Percentiles rank a stretch among this genome's conserved stretches.
These are phyloP conservation scores for Penicillium canescens DNA, from an alignment of 495 filamentous ascomycete species.

Conservation along the genomic window DNA sequence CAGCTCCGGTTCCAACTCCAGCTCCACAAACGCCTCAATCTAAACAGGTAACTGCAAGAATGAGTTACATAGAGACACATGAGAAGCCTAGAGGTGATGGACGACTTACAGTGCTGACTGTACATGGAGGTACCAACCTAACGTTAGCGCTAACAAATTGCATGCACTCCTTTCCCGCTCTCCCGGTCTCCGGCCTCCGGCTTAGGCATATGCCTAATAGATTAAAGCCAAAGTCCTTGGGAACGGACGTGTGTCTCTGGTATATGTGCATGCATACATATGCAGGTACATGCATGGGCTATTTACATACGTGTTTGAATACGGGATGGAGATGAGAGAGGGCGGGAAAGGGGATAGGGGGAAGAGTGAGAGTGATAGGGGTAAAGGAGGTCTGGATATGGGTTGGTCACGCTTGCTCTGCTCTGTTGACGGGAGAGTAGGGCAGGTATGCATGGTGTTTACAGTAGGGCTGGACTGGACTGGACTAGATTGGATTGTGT, in stretches of 20 bases:
- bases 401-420: too few species aligned
- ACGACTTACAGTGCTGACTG: too few species aligned
- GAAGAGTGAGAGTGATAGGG: not conserved
- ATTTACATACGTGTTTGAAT: slow-evolving; percentile 4
- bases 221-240: not conserved
- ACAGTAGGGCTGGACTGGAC: not conserved
- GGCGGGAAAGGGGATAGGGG: not conserved
- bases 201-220: not conserved
- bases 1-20: not conserved
- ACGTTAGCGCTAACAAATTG: too few species aligned
- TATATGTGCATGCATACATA: slow-evolving; percentile 21
- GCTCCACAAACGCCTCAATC: too few species aligned
- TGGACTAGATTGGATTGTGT: not conserved
- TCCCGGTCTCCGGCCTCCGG: not conserved
- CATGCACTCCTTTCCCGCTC: too few species aligned
- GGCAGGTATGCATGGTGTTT: not conserved
- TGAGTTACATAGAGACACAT: too few species aligned
- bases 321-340: not conserved
- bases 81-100: too few species aligned
- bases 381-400: not conserved
- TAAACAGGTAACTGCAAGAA: too few species aligned
- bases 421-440: not conserved
- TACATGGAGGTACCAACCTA: too few species aligned
- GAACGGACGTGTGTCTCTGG: not conserved
- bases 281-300: slow-evolving; percentile 27